Percentiles rank a stretch among this genome's conserved stretches.
These are phyloP conservation scores for Schrenkiella parvula DNA, from an alignment of 345 rosid species.

Conservation along the genomic window DNA sequence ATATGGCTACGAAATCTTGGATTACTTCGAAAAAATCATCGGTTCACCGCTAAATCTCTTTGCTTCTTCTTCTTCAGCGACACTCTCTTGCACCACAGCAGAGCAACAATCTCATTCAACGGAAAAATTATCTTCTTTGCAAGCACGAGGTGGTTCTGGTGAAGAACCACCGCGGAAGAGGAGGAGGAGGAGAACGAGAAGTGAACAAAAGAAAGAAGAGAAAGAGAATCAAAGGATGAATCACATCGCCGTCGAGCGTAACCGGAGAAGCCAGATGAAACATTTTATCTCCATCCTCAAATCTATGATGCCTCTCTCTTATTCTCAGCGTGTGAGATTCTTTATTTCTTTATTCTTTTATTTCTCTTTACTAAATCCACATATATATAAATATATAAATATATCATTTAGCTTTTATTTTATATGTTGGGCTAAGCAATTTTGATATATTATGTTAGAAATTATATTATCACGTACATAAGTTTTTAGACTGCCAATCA, in stretches of 20 bases:
- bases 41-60: not conserved
- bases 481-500: not conserved
- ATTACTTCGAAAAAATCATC: not conserved
- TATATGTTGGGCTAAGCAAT: not conserved
- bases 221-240: conserved; percentile 63
- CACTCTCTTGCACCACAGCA: conserved; percentile 23
- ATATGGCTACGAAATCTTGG: not conserved
- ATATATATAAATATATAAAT: not conserved
- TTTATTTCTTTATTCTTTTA: not conserved
- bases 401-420: not conserved
- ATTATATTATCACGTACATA: not conserved
- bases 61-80: not conserved
- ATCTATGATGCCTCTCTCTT: conserved; percentile 57
- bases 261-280: conserved; percentile 72
- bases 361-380: not conserved
- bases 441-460: not conserved
- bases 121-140: not conserved
- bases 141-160: not conserved
- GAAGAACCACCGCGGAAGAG: conserved; percentile 17
- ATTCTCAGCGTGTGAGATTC: conserved; percentile 51
- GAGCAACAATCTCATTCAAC: not conserved
- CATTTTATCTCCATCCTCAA: conserved; percentile 53
- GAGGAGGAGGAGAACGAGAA: conserved; percentile 43
- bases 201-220: conserved; percentile 44
- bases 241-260: conserved; percentile 71